Conservation (phyloP, 768 basidiomycete genomes). For the Serendipita sp. region DNA sequence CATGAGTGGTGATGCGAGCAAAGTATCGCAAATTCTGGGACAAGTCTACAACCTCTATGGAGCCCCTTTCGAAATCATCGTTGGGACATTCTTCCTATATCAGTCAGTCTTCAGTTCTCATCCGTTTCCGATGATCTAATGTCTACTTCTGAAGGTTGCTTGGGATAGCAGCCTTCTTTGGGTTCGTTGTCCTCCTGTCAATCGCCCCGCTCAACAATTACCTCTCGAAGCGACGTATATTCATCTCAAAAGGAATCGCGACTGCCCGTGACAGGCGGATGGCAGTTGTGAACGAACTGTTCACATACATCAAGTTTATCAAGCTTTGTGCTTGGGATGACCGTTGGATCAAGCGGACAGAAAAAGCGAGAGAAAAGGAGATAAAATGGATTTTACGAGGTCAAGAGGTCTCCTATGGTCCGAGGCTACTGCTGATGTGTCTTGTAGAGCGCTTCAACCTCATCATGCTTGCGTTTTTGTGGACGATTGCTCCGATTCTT, state of each 20-base stretch:
- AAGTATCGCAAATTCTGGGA: background rate
- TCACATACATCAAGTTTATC: conserved; percentile 54
- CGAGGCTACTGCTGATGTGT: background rate
- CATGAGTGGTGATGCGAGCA: conserved; percentile 62
- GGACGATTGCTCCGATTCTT: conserved; percentile 60
- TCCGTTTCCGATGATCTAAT: background rate
- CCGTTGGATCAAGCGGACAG: conserved; percentile 50
- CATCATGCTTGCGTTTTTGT: conserved; percentile 53
- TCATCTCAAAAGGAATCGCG: conserved; percentile 44
- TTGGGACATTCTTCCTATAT: conserved; percentile 62
- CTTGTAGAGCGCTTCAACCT: conserved; percentile 15
- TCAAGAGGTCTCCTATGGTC: conserved; percentile 14
- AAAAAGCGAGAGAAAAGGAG: conserved; percentile 52
- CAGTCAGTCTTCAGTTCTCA: conserved; percentile 28
- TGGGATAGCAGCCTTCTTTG: conserved; percentile 56
- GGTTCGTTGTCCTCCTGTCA: conserved; percentile 46
- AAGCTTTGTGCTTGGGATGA: conserved; percentile 77
- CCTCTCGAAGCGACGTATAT: conserved; percentile 41
- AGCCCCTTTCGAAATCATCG: conserved; percentile 62
- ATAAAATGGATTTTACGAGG: conserved; percentile 45
- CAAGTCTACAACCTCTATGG: conserved; percentile 11
- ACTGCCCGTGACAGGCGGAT: conserved; percentile 61
- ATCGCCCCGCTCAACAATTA: conserved; percentile 59
- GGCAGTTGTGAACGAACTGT: conserved; percentile 61
- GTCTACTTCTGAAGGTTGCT: conserved; percentile 31